Evolutionary conservation across 306 rosid genomes (phyloP), one percentile per base, ranked within the genome.

Genomic region (Prunus campanulata): DNA sequence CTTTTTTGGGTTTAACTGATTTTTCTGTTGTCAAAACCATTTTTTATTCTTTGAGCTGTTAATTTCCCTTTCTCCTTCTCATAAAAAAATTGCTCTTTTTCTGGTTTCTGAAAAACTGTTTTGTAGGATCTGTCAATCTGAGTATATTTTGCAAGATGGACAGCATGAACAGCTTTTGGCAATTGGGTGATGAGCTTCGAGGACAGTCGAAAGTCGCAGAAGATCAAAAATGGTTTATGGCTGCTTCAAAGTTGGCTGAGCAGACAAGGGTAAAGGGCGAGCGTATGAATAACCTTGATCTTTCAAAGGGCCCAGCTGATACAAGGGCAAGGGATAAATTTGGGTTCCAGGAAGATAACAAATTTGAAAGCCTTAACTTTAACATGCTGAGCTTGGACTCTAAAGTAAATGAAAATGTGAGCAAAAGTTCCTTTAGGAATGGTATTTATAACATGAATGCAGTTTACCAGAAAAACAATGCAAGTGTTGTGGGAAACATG

Each of bases 171-270:
- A 92, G 97, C 91, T 96, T 89, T 80, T 96, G 98, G 98, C 99
- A 96, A 72, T 80, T 96, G 83, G 98, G 98, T 7, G 98, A 92
- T 44, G 97, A 96, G 82, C 99, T 96, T 68, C 98, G 99, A 6
- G 99, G 98, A 68, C 99, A 92, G 84, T 83, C 93, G 1, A 96
- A 92, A 86, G 87, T 83, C 32, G 88, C 98, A 4, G 99, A 96
- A 84, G 99, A 96, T 88, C 90, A 96, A 82, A 90, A 91, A 79
- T 96, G 99, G 99, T 78, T 84, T 8, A 78, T 93, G 91, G 99
- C 80, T 66, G 97, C 98, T 76, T 96, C 98, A 3, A 96, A 89
- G 78, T 87, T 96, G 86, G 98, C 98, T 72, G 99, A 92, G 83
- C 99, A 96, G 85, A 93, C 97, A 16, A 88, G 96, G 81, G 82